phyloP scores from a whole-genome alignment of 2,329 filamentous ascomycete species.

The Dactylellina haptotyla region DNA sequence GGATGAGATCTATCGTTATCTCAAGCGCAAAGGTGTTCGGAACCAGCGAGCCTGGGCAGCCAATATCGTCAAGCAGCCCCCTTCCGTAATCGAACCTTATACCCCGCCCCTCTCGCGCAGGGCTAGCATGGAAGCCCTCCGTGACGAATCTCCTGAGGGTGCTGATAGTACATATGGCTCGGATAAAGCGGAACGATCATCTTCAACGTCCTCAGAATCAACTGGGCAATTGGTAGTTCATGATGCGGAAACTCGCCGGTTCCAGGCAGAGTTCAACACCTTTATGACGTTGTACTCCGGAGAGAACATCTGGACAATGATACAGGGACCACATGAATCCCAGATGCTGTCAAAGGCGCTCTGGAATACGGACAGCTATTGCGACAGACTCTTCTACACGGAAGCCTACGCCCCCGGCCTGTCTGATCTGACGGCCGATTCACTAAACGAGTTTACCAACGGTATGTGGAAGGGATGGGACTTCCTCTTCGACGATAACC shows the following conservation, averaged over 20 bases:
- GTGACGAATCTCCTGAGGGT: not conserved
- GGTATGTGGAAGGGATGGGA: constrained; percentile 44
- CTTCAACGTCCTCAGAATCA: not conserved
- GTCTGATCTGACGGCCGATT: constrained; percentile 26
- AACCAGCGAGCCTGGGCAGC: constrained; percentile 32
- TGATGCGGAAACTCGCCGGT: constrained; percentile 2
- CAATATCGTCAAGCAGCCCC: constrained; percentile 24
- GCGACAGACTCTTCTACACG: constrained; percentile 19
- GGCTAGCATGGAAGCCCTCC: not conserved
- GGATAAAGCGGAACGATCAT: too few relatives aligned
- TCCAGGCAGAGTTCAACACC: constrained; percentile 15
- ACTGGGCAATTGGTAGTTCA: not conserved
- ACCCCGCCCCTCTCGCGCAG: constrained; percentile 14
- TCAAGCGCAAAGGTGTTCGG: constrained; percentile 32
- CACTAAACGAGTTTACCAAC: constrained; percentile 33
- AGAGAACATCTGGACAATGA: constrained; percentile 16
- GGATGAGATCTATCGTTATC: constrained; percentile 27
- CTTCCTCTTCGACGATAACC: constrained; percentile 59
- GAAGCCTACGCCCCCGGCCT: constrained; percentile 25
- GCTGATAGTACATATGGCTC: not conserved
- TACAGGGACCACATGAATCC: constrained; percentile 28
- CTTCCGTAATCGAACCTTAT: constrained; percentile 20
- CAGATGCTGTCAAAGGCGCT: constrained; percentile 29
- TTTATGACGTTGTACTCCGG: constrained; percentile 5
- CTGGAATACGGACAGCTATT: constrained; percentile 35